phyloP scores from a whole-genome alignment of 441 rosid genomes.

The Bocquillonia castaneifolia region DNA sequence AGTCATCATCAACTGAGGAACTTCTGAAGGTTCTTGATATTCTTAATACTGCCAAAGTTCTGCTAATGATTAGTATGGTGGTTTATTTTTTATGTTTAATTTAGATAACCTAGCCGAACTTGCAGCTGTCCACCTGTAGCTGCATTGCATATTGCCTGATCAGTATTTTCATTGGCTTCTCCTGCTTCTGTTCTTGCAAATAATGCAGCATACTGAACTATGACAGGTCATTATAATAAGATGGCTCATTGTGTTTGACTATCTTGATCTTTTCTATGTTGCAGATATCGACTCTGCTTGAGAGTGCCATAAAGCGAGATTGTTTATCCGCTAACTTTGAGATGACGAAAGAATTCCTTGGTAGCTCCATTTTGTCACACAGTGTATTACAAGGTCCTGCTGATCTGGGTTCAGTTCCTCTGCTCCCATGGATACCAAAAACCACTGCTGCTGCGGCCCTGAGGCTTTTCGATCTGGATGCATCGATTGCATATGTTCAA shows the following conservation, averaged over 20 bases:
- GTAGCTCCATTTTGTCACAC: conserved; percentile 22
- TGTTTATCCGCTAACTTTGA: conserved; percentile 56
- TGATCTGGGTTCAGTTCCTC: conserved; percentile 35
- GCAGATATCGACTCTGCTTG: conserved; percentile 70
- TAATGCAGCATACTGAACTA: background rate
- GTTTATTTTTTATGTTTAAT: background rate
- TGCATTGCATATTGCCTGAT: background rate
- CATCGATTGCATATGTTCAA: conserved; percentile 50
- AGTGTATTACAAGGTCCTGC: conserved; percentile 25
- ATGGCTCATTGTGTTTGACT: background rate
- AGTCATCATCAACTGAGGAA: conserved; percentile 60
- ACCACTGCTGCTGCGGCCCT: conserved; percentile 77
- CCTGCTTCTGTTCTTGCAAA: background rate
- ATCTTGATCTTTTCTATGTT: conserved; percentile 16
- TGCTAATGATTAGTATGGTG: background rate
- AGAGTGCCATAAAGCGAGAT: conserved; percentile 68
- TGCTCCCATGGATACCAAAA: conserved; percentile 90
- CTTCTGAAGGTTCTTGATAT: conserved; percentile 55
- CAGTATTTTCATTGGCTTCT: background rate
- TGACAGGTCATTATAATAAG: background rate
- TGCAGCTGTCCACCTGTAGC: too few species aligned
- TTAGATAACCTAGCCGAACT: background rate
- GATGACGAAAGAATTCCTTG: conserved; percentile 65
- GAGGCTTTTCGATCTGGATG: conserved; percentile 81
- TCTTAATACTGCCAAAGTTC: background rate